phyloP scores from a whole-genome alignment of 306 rosid species.

The Rosa rugosa region DNA sequence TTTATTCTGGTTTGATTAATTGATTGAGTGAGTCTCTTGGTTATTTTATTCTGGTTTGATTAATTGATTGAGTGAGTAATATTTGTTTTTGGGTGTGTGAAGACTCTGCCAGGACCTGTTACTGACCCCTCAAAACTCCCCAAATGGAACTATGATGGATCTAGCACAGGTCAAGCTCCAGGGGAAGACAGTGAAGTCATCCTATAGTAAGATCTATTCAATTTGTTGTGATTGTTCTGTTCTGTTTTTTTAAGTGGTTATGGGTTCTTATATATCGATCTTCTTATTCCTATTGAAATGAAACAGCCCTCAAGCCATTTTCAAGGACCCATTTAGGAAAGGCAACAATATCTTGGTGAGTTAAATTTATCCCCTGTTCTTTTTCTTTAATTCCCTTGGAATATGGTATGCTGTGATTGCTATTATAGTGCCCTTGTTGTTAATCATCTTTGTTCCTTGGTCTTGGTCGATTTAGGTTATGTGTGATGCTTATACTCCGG shows the following conservation, averaged over 20 bases:
- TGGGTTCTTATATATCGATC: background rate
- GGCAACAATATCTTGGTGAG: conserved; percentile 75
- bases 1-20: background rate
- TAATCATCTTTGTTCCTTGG: conserved; percentile 4
- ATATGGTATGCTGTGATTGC: background rate
- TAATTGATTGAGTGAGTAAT: background rate
- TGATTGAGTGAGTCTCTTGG: background rate
- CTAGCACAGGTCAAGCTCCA: conserved; percentile 93
- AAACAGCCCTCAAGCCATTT: conserved; percentile 87
- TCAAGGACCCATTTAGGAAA: conserved; percentile 83
- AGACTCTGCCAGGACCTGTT: conserved; percentile 80
- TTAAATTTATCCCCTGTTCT: background rate
- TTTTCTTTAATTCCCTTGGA: background rate
- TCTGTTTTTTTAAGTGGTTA: background rate
- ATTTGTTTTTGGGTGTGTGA: conserved; percentile 26
- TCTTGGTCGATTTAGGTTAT: conserved; percentile 47
- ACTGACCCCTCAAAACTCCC: conserved; percentile 76
- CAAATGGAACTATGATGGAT: conserved; percentile 92
- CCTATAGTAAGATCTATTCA: conserved; percentile 47
- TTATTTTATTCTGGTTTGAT: background rate
- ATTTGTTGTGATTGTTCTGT: background rate
- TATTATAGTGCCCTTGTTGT: background rate
- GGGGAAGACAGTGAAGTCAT: conserved; percentile 91
- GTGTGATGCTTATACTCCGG: conserved; percentile 66
- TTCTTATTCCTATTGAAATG: conserved; percentile 4